These are phyloP conservation scores for Teratosphaeriaceae sp. DNA, from an alignment of 2,329 filamentous ascomycete genomes.

Conservation along the genomic window DNA sequence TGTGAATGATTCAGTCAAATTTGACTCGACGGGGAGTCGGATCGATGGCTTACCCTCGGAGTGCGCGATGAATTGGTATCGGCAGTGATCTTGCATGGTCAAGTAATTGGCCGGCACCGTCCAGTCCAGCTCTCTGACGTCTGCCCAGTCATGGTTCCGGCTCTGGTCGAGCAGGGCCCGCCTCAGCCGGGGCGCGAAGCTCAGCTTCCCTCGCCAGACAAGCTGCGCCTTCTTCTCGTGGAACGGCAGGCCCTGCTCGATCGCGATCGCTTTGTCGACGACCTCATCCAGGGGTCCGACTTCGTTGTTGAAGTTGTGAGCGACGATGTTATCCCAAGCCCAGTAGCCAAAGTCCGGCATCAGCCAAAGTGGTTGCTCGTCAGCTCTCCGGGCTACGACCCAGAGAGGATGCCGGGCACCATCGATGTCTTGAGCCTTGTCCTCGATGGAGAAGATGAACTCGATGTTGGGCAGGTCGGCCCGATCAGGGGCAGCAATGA, in stretches of 20 bases:
- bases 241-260: slow-evolving; percentile 15
- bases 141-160: slow-evolving; percentile 38
- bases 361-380: slow-evolving; percentile 37
- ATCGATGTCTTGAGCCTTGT: slow-evolving; percentile 17
- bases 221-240: slow-evolving; percentile 39
- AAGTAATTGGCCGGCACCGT: slow-evolving; percentile 16
- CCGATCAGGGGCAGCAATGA: slow-evolving; percentile 33
- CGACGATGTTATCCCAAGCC: slow-evolving; percentile 36
- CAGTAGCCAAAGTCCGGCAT: slow-evolving; percentile 51
- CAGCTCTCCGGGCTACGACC: slow-evolving; percentile 30
- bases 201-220: slow-evolving; percentile 42
- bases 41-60: slow-evolving; percentile 31
- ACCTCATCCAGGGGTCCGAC: slow-evolving; percentile 15
- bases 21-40: too few species aligned
- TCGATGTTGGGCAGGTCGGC: slow-evolving; percentile 41
- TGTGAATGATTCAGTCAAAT: too few species aligned
- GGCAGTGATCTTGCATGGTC: slow-evolving; percentile 27
- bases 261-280: slow-evolving; percentile 13
- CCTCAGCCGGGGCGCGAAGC: slow-evolving; percentile 17
- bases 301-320: slow-evolving; percentile 13
- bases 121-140: slow-evolving; percentile 30
- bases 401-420: slow-evolving; percentile 32
- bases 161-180: slow-evolving; percentile 27
- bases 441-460: slow-evolving; percentile 35
- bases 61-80: slow-evolving; percentile 27